These are phyloP conservation scores for Inga leiocalycina DNA, from an alignment of 306 rosid species.

Conservation along the genomic window DNA sequence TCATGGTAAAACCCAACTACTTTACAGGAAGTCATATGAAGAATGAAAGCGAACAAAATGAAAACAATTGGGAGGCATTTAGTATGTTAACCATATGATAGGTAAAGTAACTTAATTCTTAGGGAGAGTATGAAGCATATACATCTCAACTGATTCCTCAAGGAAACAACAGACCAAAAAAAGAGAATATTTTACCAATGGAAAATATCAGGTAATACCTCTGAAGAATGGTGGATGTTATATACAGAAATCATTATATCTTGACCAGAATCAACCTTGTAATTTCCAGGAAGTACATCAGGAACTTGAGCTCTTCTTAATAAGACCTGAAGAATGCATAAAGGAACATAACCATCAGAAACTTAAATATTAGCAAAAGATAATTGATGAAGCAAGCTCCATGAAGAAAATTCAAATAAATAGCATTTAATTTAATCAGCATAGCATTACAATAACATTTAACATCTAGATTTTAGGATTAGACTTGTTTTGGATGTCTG, in stretches of 20 bases:
- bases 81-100: not conserved
- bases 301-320: constrained; percentile 92
- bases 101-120: not conserved
- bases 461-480: not conserved
- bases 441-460: not conserved
- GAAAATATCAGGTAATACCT: constrained; percentile 51
- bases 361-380: not conserved
- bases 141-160: constrained; percentile 11
- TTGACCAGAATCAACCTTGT: constrained; percentile 89
- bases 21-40: not conserved
- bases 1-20: not conserved
- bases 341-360: constrained; percentile 23
- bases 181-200: not conserved
- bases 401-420: constrained; percentile 15
- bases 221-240: constrained; percentile 84
- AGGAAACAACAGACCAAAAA: constrained; percentile 20
- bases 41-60: constrained; percentile 11
- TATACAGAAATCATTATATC: constrained; percentile 97
- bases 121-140: constrained; percentile 11
- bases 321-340: constrained; percentile 64
- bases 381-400: constrained; percentile 19
- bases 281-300: constrained; percentile 83
- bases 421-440: constrained; percentile 1
- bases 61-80: constrained; percentile 9
- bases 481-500: not conserved